Percentiles rank a stretch among this genome's conserved stretches.
These are phyloP conservation scores for Alternaria postmessia DNA, from an alignment of 2,329 filamentous ascomycete genomes.

Conservation along the genomic window DNA sequence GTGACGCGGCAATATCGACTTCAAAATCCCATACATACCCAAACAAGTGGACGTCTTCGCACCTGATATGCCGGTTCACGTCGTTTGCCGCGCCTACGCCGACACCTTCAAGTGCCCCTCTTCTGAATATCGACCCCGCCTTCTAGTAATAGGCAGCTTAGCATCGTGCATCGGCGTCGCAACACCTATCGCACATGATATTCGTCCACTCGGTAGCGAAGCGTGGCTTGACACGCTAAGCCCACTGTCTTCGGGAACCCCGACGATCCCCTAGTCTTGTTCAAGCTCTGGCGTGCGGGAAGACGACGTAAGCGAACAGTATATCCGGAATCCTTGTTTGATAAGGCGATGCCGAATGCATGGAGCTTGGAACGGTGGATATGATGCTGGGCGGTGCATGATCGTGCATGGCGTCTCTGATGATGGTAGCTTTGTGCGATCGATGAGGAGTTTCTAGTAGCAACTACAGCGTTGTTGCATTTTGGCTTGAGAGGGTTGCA, in stretches of 20 bases:
- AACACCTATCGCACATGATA: not conserved
- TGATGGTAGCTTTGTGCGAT: not conserved
- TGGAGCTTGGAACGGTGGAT: not conserved
- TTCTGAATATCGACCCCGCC: not conserved
- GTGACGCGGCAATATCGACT: not conserved
- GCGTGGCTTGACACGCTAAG: conserved; percentile 1
- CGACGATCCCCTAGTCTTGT: conserved; percentile 1
- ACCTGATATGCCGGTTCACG: not conserved
- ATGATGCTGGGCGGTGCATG: not conserved
- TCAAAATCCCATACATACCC: not conserved
- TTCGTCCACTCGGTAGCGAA: conserved; percentile 1
- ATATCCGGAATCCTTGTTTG: not conserved
- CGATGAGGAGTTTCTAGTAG: not conserved
- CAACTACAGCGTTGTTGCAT: not conserved
- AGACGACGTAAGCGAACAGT: not conserved
- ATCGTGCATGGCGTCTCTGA: not conserved
- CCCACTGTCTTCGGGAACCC: conserved; percentile 1
- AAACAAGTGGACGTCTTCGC: not conserved
- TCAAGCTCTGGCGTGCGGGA: not conserved
- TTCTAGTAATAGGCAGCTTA: not conserved
- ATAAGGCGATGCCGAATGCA: conserved; percentile 9
- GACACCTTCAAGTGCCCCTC: not conserved
- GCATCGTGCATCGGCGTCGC: not conserved
- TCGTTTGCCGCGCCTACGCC: not conserved
- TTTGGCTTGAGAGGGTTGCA: not conserved